phyloP scores from a whole-genome alignment of 1,284 basidiomycete genomes.

The Filobasidium uniguttulatum region DNA sequence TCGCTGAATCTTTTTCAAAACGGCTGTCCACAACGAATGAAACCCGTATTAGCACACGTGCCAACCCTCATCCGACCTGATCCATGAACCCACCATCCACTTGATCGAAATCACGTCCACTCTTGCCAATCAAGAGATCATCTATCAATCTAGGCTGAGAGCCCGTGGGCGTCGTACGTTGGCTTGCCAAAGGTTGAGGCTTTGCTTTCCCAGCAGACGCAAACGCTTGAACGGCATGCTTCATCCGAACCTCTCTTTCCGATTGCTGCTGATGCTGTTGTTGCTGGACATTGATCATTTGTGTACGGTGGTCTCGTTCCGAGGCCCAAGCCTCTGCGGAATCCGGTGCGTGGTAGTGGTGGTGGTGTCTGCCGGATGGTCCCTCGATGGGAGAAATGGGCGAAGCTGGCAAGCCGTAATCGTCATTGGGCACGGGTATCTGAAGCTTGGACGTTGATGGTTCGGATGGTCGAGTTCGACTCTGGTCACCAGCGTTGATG shows the following conservation, averaged over 20 bases:
- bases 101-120: slow-evolving; percentile 28
- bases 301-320: slow-evolving; percentile 7
- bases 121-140: slow-evolving; percentile 20
- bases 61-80: neutral
- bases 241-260: slow-evolving; percentile 22
- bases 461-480: too few relatives aligned
- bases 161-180: slow-evolving; percentile 14
- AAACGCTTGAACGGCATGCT: slow-evolving; percentile 31
- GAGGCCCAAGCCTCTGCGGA: slow-evolving; percentile 7
- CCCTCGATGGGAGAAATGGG: neutral
- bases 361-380: too few relatives aligned
- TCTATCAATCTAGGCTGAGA: neutral
- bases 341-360: neutral
- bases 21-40: slow-evolving; percentile 41
- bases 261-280: neutral
- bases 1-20: slow-evolving; percentile 68
- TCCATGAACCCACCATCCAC: slow-evolving; percentile 27
- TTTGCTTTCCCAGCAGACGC: slow-evolving; percentile 17
- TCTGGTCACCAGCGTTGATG: too few relatives aligned
- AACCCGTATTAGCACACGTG: neutral
- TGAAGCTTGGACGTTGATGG: too few relatives aligned
- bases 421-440: neutral
- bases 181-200: slow-evolving; percentile 15
- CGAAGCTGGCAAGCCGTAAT: neutral
- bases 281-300: slow-evolving; percentile 1